Percentiles rank a stretch among this genome's conserved stretches.
Conservation (phyloP, 2,329 filamentous ascomycete genomes). For the Cytospora mali region DNA sequence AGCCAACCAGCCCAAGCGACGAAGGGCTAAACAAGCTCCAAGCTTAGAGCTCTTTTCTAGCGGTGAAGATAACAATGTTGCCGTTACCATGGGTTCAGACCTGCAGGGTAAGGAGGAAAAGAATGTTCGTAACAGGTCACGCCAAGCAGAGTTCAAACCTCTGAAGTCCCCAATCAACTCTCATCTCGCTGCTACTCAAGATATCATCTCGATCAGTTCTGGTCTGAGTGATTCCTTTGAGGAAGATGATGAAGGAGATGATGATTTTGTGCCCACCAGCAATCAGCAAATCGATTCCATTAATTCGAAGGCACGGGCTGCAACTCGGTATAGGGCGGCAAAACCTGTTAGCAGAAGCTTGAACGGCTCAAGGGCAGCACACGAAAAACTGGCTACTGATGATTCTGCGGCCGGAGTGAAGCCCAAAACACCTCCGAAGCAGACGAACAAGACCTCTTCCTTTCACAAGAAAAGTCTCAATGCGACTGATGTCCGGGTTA, state of each 20-base stretch:
- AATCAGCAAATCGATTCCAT: neutral
- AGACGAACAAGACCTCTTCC: neutral
- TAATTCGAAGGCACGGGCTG: slow-evolving; percentile 6
- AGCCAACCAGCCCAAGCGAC: neutral
- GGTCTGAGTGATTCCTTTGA: neutral
- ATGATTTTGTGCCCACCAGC: slow-evolving; percentile 5
- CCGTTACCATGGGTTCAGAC: neutral
- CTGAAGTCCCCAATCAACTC: neutral
- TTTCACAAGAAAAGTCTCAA: neutral
- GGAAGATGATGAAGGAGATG: slow-evolving; percentile 3
- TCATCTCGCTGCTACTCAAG: neutral
- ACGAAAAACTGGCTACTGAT: neutral
- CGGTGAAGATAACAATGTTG: neutral
- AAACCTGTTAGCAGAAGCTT: neutral
- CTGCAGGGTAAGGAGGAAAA: neutral
- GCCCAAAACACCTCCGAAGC: neutral
- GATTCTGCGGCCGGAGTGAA: accelerated
- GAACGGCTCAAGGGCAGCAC: neutral
- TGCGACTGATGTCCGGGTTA: neutral
- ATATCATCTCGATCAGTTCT: neutral
- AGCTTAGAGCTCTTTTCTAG: neutral
- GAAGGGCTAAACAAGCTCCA: too few species aligned
- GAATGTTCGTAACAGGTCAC: neutral
- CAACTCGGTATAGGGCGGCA: neutral
- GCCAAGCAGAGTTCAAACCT: neutral